Evolutionary conservation across 371 early-diverging fungal genomes (phyloP).

Genomic region (Mortierella sp.): DNA sequence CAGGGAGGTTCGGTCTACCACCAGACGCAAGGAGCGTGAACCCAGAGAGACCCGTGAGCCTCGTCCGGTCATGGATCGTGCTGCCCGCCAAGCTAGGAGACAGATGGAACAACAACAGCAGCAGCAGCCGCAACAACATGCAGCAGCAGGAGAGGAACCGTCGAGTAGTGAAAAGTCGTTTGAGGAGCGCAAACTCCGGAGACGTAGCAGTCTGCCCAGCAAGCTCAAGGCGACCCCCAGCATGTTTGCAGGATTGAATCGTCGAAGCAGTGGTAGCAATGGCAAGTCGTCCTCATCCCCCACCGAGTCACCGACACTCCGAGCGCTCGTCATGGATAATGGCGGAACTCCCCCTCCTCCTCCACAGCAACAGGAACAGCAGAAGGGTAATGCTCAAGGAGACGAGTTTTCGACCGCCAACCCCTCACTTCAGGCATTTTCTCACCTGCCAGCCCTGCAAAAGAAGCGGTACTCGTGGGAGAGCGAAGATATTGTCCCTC

Average conservation of each 20-base stretch:
- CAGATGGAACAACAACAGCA: conserved; percentile 9
- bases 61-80: conserved; percentile 7
- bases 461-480: conserved; percentile 53
- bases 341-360: background rate
- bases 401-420: background rate
- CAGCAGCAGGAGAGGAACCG: background rate
- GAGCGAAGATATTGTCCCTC: conserved; percentile 39
- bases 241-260: conserved; percentile 24
- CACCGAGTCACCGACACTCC: conserved; percentile 10
- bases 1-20: conserved; percentile 17
- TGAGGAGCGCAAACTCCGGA: conserved; percentile 27
- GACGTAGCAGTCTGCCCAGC: conserved; percentile 53
- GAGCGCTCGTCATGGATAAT: background rate
- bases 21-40: conserved; percentile 42
- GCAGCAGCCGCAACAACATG: background rate
- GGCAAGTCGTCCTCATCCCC: conserved; percentile 16
- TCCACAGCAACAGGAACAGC: background rate
- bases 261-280: conserved; percentile 33
- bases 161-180: conserved; percentile 19
- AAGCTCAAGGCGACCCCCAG: conserved; percentile 36
- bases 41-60: conserved; percentile 18
- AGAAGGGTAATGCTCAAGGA: background rate
- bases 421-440: conserved; percentile 12
- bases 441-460: conserved; percentile 14
- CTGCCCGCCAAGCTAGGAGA: conserved; percentile 18